Evolutionary conservation across 495 filamentous ascomycete genomes (phyloP), one percentile per base, ranked within the genome.

Genomic region (Durotheca rogersii): DNA sequence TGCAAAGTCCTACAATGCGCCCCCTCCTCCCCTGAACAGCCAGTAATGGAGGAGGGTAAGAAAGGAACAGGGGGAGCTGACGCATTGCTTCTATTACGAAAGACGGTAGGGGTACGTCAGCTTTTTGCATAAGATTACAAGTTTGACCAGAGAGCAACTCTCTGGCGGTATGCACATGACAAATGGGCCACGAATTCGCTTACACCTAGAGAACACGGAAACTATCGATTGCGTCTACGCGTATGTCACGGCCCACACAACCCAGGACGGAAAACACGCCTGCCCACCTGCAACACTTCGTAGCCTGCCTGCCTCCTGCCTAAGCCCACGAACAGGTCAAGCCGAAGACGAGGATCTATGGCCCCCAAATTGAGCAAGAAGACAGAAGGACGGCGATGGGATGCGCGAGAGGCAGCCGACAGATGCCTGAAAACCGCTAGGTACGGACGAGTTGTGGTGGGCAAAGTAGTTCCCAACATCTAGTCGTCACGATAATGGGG

Each of bases 221-320:
- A 44, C 38, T 53, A 42, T 48, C 52, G 48, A 58, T 48, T 38
- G 54, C 48, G 49, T 48, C 46, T 34, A 33, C 25, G 10, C 10
- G 17, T 20, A 47, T 45, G 33, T 43, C 34, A 49, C 48, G 34
- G 38, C 38, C 44, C 41, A n/a, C n/a, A n/a, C n/a, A n/a, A n/a
- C n/a, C n/a, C n/a, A 51, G 15, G 16, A 34, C 3, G 16, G 3
- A 41, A 40, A 18, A 21, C 38, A 46, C 40, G 37, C 47, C 30
- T 36, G 40, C 45, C 43, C 48, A 43, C 45, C 43, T 53, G 47
- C 41, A 39, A 53, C 54, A 49, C 30, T 41, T 9, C 31, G n/a
- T n/a, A n/a, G n/a, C n/a, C n/a, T n/a, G n/a, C 44, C 33, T 17
- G 31, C 40, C 4, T 4, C 23, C 23, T 27, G 23, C 23, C 23